Conservation (phyloP, 345 rosid genomes). For the Camelina sativa region DNA sequence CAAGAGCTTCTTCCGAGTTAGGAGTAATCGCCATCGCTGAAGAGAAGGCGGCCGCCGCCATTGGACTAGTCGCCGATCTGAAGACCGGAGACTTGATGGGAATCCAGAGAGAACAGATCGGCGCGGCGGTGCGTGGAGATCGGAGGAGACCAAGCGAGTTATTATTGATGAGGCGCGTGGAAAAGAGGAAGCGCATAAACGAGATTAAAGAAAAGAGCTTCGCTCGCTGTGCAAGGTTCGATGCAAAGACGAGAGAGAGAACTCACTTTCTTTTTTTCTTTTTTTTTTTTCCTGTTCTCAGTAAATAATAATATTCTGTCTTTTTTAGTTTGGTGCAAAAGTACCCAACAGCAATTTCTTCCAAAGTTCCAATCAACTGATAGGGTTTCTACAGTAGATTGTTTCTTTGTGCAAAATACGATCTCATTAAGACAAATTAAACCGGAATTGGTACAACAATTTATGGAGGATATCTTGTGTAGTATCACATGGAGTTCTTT, state of each 20-base stretch:
- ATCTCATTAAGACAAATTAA: no score
- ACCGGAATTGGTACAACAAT: no score
- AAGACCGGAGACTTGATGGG: slow-evolving; percentile 31
- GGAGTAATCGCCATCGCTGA: slow-evolving; percentile 47
- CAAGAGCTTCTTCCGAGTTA: slow-evolving; percentile 59
- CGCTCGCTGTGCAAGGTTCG: not conserved
- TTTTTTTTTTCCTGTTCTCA: not conserved
- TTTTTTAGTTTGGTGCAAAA: no score
- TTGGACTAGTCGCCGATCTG: slow-evolving; percentile 45
- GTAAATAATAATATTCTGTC: no score
- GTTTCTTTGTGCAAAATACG: no score
- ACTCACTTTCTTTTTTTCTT: not conserved
- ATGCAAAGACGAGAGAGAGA: not conserved
- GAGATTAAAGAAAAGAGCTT: slow-evolving; percentile 8
- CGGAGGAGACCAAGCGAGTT: slow-evolving; percentile 28
- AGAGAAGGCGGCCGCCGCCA: slow-evolving; percentile 45
- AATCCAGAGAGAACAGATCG: slow-evolving; percentile 39
- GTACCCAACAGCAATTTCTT: no score
- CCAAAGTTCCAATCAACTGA: no score
- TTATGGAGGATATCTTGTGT: no score
- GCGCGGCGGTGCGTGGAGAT: slow-evolving; percentile 29
- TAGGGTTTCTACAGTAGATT: no score
- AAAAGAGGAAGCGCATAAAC: slow-evolving; percentile 52
- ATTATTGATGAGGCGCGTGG: slow-evolving; percentile 28
- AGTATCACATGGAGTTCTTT: no score